Evolutionary conservation across 306 rosid species (phyloP), one percentile per base, ranked within the genome.

Genomic region (Acacia crassicarpa): DNA sequence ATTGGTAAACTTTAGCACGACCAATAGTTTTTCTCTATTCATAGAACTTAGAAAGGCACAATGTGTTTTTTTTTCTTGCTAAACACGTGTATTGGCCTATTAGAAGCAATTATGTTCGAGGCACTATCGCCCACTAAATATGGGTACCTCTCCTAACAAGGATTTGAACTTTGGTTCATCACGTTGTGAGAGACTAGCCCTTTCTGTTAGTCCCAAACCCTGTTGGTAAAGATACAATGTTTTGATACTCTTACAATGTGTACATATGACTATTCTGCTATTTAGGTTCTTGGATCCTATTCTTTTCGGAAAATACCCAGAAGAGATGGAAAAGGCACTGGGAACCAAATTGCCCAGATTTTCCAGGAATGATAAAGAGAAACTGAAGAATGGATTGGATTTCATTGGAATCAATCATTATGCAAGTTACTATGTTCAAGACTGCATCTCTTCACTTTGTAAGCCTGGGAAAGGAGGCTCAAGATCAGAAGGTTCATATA

Each of bases 361-460:
- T 86, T 87, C 96, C 6, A 33, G 68, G 25, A 17, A 32, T 20
- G 91, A 93, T 33, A 43, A 11, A 71, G 79, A 83, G 59, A 86
- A 78, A 74, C 82, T 90, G 80, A 90, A 70, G 77, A 78, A 33
- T 69, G 89, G 91, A 77, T 51, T 85, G 35, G 96, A 93, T 83
- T 93, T 91, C 86, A 93, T 93, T 69, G 96, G 98, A 67, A 78
- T 93, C 62, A 93, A 93, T 81, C 87, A 93, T 66, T 93, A 93
- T 72, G 83, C 93, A 58, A 88, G 91, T 67, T 90, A 40, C 80
- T 91, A 89, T 65, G 81, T 75, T 40, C 77, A 79, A 77, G 94
- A 90, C 82, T 93, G 98, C 88, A 74, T 86, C 11, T 86, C 78
- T 74, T 86, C 92, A 3, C 48, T 35, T 30, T 93, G 96, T 82